Evolutionary conservation across 192 early-diverging fungal species (phyloP), one percentile per base, ranked within the genome.

Genomic region (Entomortierella parvispora): DNA sequence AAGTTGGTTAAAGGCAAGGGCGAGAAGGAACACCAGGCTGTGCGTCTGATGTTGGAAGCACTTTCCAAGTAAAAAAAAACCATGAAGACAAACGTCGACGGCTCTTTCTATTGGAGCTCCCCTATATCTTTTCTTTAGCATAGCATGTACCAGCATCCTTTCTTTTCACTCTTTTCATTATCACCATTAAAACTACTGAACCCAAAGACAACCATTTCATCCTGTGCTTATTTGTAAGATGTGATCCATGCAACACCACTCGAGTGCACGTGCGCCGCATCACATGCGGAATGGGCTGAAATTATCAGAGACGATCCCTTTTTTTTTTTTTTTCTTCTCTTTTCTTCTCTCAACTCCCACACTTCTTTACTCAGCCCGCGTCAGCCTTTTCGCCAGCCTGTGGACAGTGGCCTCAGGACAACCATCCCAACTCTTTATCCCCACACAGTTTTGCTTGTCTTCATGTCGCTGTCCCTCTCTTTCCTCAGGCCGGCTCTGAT

Each of bases 1-100:
- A 77, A 77, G 53, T 43, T 77, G 10, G 26, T 77, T 49, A 77
- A 77, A 55, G 61, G 29, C 46, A 59, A 57, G 22, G 23, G 58
- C 14, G 66, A 77, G 53, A 64, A 77, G n/a, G 65, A 68, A 28
- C 40, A 44, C 23, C 68, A 68, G 48, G 66, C 65, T 52, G 74
- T 77, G 20, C 58, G 66, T 5, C 43, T 77, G 48, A 77, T 77
- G 40, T 37, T 77, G 46, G 58, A 66, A 11, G 48, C 51, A 23
- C 65, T 77, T 45, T 37, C 65, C 65, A 77, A 68, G 66, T 77
- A 68, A 68, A 75, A 22, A 54, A 23, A 66, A 56, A 56, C 14
- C 33, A 58, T 55, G 15, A 3, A 15, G 17, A 32, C 5, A 12
- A 20, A n/a, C 23, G 6, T 50, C 23, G 18, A n/a, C 7, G 23